Conservation (phyloP, 2,329 filamentous ascomycete genomes). For the Fusarium circinatum region DNA sequence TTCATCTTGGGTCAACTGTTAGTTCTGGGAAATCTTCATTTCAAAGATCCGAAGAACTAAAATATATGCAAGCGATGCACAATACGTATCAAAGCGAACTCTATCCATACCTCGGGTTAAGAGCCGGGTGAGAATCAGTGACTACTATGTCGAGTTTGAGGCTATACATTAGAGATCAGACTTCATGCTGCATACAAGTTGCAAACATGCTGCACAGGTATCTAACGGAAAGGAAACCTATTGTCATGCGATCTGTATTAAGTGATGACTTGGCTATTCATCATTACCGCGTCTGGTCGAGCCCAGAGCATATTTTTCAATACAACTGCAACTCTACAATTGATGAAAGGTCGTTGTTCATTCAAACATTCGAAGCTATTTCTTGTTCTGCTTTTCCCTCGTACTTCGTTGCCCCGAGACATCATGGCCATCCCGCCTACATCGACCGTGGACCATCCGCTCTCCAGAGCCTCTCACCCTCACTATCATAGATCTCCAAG, state of each 20-base stretch:
- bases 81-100: rapidly evolving
- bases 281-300: background rate
- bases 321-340: background rate
- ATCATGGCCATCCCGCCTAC: rapidly evolving
- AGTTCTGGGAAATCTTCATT: rapidly evolving
- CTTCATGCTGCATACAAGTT: background rate
- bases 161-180: background rate
- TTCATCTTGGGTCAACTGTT: background rate
- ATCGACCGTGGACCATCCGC: rapidly evolving
- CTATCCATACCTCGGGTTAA: background rate
- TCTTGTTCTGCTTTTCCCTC: background rate
- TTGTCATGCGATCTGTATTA: rapidly evolving
- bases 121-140: background rate
- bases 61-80: rapidly evolving
- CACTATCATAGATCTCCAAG: background rate
- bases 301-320: background rate
- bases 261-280: background rate
- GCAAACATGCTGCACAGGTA: background rate
- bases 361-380: rapidly evolving
- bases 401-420: too few species aligned
- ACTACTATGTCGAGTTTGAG: background rate
- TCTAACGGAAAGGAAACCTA: background rate
- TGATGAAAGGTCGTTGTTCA: rapidly evolving
- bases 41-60: background rate
- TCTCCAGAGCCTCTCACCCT: background rate